Percentiles rank a stretch among this genome's conserved stretches.
These are phyloP conservation scores for Limonium bicolor DNA, from an alignment of 148 eudicot species.

Conservation along the genomic window DNA sequence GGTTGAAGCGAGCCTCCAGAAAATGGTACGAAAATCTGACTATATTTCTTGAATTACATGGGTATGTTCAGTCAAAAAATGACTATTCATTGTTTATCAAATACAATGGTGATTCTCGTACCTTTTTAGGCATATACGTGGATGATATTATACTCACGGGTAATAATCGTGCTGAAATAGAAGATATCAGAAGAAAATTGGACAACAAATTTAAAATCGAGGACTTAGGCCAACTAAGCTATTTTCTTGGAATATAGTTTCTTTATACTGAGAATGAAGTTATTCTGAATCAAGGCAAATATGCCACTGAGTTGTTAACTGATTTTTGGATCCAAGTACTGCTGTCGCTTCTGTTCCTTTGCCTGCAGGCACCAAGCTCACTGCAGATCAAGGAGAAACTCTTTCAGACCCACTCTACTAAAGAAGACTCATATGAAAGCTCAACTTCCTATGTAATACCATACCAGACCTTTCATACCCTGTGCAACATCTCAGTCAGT, in stretches of 20 bases:
- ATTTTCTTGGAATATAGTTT: not conserved
- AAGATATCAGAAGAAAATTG: not conserved
- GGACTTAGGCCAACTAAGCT: not conserved
- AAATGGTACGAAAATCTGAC: not conserved
- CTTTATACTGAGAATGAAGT: not conserved
- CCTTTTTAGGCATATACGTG: not conserved
- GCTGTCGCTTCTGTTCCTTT: not conserved
- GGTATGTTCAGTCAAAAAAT: not conserved
- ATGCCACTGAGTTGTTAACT: not conserved
- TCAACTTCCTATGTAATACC: not conserved
- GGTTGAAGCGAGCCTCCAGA: not conserved
- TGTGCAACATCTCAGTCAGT: not conserved
- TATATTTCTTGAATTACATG: not conserved
- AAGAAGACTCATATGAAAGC: not conserved
- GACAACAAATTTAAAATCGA: not conserved
- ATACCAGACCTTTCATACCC: not conserved
- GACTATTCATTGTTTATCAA: not conserved
- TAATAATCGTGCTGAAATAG: not conserved
- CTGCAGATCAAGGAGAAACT: not conserved
- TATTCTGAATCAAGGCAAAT: not conserved
- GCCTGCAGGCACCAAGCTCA: not conserved
- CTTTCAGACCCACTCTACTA: not conserved
- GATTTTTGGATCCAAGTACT: not conserved
- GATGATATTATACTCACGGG: not conserved
- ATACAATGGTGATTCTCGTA: not conserved